phyloP scores from a whole-genome alignment of 2,329 filamentous ascomycete genomes.

The Aspergillus niger region DNA sequence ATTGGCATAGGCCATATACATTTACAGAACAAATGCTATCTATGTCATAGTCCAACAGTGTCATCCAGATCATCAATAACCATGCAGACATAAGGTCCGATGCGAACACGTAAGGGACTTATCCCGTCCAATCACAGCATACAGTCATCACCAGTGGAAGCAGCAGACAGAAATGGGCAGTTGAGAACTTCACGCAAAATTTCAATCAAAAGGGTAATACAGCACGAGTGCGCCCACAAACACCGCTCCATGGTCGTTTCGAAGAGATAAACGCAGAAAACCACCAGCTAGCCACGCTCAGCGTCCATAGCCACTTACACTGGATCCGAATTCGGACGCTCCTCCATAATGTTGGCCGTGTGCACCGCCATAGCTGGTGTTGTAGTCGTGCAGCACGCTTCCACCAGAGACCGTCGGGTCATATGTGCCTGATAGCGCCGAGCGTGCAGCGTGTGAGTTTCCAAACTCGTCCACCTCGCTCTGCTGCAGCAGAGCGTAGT shows the following conservation, averaged over 20 bases:
- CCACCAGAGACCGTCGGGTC: conserved; percentile 41
- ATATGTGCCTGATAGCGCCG: conserved; percentile 42
- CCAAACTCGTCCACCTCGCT: conserved; percentile 48
- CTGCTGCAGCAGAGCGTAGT: conserved; percentile 55
- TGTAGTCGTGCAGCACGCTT: conserved; percentile 44
- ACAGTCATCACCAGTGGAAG: conserved; percentile 11
- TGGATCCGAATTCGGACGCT: conserved; percentile 27
- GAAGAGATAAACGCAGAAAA: conserved; percentile 24
- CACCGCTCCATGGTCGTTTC: conserved; percentile 36
- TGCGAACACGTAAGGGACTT: neutral
- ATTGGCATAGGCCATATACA: neutral
- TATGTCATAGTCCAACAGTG: conserved; percentile 1
- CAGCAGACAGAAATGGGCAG: conserved; percentile 4
- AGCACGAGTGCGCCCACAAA: conserved; percentile 33
- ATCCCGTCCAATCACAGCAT: conserved; percentile 12
- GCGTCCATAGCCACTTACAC: conserved; percentile 27
- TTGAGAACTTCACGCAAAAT: conserved; percentile 11
- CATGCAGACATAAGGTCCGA: conserved; percentile 7
- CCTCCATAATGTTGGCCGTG: conserved; percentile 38
- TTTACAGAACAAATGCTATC: neutral
- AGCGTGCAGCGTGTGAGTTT: conserved; percentile 33
- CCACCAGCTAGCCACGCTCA: conserved; percentile 16
- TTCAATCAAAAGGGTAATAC: conserved; percentile 19
- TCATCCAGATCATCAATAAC: conserved; percentile 24
- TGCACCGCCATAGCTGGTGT: conserved; percentile 45